Percentiles rank a stretch among this genome's conserved stretches.
phyloP scores from a whole-genome alignment of 1,284 basidiomycete genomes.

The Pseudozyma sp. region DNA sequence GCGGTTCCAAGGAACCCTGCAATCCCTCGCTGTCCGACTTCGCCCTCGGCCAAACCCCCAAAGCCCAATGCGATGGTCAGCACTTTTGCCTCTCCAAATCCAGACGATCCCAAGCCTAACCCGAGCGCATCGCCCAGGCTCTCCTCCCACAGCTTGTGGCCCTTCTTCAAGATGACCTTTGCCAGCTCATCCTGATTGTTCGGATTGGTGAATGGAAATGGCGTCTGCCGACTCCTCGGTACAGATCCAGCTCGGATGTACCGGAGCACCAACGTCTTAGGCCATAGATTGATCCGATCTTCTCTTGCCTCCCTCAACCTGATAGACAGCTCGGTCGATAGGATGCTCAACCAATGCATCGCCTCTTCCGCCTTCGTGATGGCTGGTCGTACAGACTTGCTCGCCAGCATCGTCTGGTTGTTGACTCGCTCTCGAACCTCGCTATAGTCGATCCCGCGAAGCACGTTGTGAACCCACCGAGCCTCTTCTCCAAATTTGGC shows the following conservation, averaged over 20 bases:
- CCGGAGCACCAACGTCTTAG: slow-evolving; percentile 83
- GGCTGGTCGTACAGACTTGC: slow-evolving; percentile 61
- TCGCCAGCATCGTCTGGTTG: slow-evolving; percentile 64
- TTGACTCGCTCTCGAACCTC: slow-evolving; percentile 76
- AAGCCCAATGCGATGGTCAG: slow-evolving; percentile 83
- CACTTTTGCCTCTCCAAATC: slow-evolving; percentile 70
- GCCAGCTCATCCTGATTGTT: slow-evolving; percentile 44
- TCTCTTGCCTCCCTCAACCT: slow-evolving; percentile 85
- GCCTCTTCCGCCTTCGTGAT: slow-evolving; percentile 55
- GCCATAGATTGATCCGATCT: slow-evolving; percentile 78
- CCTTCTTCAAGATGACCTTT: slow-evolving; percentile 81
- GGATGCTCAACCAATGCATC: slow-evolving; percentile 87
- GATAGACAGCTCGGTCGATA: slow-evolving; percentile 87
- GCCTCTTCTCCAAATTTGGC: slow-evolving; percentile 83
- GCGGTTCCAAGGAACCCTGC: slow-evolving; percentile 79
- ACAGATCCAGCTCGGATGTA: slow-evolving; percentile 73
- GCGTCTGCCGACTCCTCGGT: slow-evolving; percentile 80
- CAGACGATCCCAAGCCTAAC: slow-evolving; percentile 5
- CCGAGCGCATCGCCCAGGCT: slow-evolving; percentile 72
- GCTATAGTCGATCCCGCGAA: slow-evolving; percentile 84
- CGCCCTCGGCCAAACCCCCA: slow-evolving; percentile 81
- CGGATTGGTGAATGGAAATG: slow-evolving; percentile 76
- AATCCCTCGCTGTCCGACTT: slow-evolving; percentile 85
- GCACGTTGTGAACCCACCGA: slow-evolving; percentile 80
- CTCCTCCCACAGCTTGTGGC: slow-evolving; percentile 87